phyloP scores from a whole-genome alignment of 2,329 filamentous ascomycete species.

The Chrysoporthe puriensis region DNA sequence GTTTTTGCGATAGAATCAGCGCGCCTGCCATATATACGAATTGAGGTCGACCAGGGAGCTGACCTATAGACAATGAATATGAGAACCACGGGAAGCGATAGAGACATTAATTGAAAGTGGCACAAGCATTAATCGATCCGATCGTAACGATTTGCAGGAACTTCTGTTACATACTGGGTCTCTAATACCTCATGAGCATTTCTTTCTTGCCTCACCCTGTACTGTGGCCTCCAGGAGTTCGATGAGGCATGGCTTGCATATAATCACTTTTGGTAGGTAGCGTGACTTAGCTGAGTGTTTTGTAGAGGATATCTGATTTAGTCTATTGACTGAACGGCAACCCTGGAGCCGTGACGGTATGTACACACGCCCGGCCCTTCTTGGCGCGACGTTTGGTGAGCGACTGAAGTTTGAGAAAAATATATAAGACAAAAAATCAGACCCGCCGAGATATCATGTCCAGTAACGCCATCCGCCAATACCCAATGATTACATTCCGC shows the following conservation, averaged over 20 bases:
- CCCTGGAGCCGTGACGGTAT: neutral
- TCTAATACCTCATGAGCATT: neutral
- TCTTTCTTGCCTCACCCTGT: neutral
- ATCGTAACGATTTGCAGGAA: neutral
- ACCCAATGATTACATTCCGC: neutral
- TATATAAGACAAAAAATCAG: neutral
- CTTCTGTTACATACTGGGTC: neutral
- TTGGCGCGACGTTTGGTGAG: neutral
- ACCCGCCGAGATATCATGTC: constrained; percentile 23
- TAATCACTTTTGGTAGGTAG: too few relatives aligned
- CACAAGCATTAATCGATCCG: neutral
- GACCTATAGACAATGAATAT: neutral
- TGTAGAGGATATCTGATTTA: too few relatives aligned
- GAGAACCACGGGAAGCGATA: neutral
- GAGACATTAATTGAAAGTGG: neutral
- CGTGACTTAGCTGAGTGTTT: too few relatives aligned
- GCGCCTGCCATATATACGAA: neutral
- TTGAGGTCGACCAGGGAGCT: neutral
- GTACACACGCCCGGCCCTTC: neutral
- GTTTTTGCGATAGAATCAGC: constrained; percentile 33
- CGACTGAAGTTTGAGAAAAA: neutral
- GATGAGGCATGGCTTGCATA: too few relatives aligned
- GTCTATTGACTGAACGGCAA: too few relatives aligned
- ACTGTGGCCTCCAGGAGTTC: too few relatives aligned
- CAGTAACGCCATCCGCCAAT: neutral